Base-by-base conservation (phyloP, 106 monocot species). In the Hemerocallis citrina region DNA sequence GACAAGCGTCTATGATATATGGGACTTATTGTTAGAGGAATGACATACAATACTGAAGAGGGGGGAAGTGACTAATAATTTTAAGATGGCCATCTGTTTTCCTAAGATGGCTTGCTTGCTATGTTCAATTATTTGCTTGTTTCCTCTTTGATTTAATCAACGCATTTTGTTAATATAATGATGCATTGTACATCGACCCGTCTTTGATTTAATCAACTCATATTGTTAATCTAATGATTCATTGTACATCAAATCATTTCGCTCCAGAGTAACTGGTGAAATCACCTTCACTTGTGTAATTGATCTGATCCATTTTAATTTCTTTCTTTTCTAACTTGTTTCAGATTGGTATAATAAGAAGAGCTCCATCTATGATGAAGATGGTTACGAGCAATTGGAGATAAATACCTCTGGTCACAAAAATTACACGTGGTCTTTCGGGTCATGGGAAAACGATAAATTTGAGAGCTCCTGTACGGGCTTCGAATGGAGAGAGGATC, bases 351-450 rank as follows among this genome's bases (percentile, higher is more conserved):
- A 61, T 27, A 57, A 37, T 24, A 72, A 58, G 55, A 29, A 71
- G 15, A 44, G 52, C 37, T 76, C 62, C 28, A 54, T 34, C 59
- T 60, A 69, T 42, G 68, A 69, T 33, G 78, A 77, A 23, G 74
- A 81, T 39, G 68, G 69, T 63, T 82, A 62, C 60, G 57, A 31
- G 15, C 35, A 75, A 16, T 64, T 55, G 19, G 69, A 71, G 27
- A 42, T 28, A 31, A 59, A 55, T 7, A 76, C 74, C 45, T 67
- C 79, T 27, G 41, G 58, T 14, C 45, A 58, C 36, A 77, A 49
- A 67, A 50, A 67, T 52, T 86, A 74, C 57, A 82, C 77, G 15
- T 78, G 86, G 83, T 72, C 82, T 17, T 82, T 66, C 46, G 50
- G 48, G 46, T 61, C 79, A 45, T 74, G 69, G 74, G 62, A 74